Percentiles rank a stretch among this genome's conserved stretches.
Conservation (phyloP, 2,329 filamentous ascomycete genomes). For the Dichotomopilus funicola region DNA sequence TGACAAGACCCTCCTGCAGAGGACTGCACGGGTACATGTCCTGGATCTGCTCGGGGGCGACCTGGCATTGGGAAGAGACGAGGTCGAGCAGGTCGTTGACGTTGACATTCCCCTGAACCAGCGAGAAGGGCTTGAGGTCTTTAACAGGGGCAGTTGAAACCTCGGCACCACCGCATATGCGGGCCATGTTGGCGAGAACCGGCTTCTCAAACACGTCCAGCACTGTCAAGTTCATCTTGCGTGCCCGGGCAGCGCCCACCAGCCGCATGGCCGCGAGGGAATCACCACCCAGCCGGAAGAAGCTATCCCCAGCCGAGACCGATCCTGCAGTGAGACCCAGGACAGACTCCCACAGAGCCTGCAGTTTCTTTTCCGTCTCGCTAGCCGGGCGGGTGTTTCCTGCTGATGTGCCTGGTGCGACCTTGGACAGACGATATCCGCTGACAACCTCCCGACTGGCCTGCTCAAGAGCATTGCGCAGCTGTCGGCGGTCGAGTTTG, state of each 20-base stretch:
- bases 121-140: slow-evolving; percentile 14
- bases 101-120: slow-evolving; percentile 8
- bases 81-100: slow-evolving; percentile 11
- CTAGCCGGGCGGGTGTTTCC: slow-evolving; percentile 8
- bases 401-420: slow-evolving; percentile 4
- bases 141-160: neutral
- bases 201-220: slow-evolving; percentile 22
- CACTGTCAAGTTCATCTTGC: slow-evolving; percentile 18
- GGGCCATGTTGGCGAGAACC: slow-evolving; percentile 17
- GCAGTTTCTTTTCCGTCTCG: slow-evolving; percentile 19
- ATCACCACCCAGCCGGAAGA: slow-evolving; percentile 33
- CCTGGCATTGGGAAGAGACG: slow-evolving; percentile 12
- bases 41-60: slow-evolving; percentile 16
- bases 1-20: slow-evolving; percentile 36
- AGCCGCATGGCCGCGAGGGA: slow-evolving; percentile 36
- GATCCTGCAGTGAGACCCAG: slow-evolving; percentile 13
- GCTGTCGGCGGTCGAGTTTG: slow-evolving; percentile 22
- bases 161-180: slow-evolving; percentile 3
- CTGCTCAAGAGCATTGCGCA: slow-evolving; percentile 18
- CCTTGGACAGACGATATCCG: slow-evolving; percentile 13
- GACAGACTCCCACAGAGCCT: slow-evolving; percentile 19
- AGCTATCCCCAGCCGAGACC: slow-evolving; percentile 23
- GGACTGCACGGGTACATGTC: slow-evolving; percentile 37
- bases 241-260: slow-evolving; percentile 32
- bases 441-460: slow-evolving; percentile 4